phyloP scores from a whole-genome alignment of 1,284 basidiomycete genomes.

The Ganoderma resinaceum region DNA sequence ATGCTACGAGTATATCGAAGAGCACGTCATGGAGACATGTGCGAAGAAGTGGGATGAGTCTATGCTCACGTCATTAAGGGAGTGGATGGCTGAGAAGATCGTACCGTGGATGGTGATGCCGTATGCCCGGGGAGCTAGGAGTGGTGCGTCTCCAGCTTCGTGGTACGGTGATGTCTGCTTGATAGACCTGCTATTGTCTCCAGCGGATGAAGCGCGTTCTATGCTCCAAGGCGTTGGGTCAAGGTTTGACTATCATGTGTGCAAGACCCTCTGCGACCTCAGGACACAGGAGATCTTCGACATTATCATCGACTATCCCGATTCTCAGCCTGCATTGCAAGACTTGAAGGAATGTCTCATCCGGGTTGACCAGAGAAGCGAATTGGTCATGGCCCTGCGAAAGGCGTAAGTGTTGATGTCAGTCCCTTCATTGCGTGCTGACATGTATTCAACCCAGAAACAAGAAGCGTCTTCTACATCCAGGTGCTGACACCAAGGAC shows the following conservation, averaged over 20 bases:
- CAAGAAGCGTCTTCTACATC: constrained; percentile 89
- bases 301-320: constrained; percentile 94
- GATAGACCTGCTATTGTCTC: too few species aligned
- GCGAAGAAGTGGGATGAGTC: constrained; percentile 73
- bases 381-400: constrained; percentile 74
- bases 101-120: constrained; percentile 86
- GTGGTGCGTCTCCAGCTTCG: constrained; percentile 46
- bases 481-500: constrained; percentile 93
- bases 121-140: constrained; percentile 72
- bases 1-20: constrained; percentile 86
- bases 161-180: background rate
- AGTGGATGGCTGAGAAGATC: constrained; percentile 81
- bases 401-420: constrained; percentile 58
- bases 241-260: constrained; percentile 90
- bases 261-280: constrained; percentile 86
- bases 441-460: constrained; percentile 58
- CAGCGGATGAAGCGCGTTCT: constrained; percentile 72
- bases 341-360: constrained; percentile 88
- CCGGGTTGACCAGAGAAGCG: constrained; percentile 79
- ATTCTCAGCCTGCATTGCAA: constrained; percentile 85
- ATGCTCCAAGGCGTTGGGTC: constrained; percentile 85
- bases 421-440: background rate
- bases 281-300: constrained; percentile 93
- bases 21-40: constrained; percentile 71
- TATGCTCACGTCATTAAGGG: constrained; percentile 65